A percentile compares a stretch with the other conserved stretches of the same genome.
phyloP scores from a whole-genome alignment of 805 yeast species.

The Zygotorulaspora florentina region DNA sequence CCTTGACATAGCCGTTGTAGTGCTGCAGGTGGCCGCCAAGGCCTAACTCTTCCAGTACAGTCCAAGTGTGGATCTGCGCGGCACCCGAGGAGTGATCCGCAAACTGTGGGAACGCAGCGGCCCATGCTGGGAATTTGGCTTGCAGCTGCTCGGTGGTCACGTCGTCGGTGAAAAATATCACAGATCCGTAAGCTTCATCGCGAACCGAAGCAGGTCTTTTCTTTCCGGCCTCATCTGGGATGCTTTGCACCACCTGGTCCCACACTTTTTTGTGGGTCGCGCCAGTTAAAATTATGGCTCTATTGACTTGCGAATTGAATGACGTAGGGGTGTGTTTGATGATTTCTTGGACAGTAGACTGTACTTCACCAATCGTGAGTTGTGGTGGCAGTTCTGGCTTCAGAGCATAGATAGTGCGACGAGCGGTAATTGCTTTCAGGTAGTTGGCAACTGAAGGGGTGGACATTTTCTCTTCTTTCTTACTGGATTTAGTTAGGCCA shows the following conservation, averaged over 20 bases:
- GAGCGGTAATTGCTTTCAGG: conserved; percentile 36
- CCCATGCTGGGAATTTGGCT: conserved; percentile 42
- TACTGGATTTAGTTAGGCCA: not conserved
- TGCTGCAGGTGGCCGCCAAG: conserved; percentile 52
- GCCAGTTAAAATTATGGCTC: conserved; percentile 47
- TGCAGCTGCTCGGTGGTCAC: conserved; percentile 39
- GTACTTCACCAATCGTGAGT: conserved; percentile 39
- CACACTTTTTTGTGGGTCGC: conserved; percentile 44
- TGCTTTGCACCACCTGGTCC: conserved; percentile 39
- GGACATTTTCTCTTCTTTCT: not conserved
- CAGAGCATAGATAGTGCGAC: conserved; percentile 48
- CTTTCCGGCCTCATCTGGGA: conserved; percentile 37
- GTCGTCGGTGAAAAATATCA: conserved; percentile 46
- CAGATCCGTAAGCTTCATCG: conserved; percentile 47
- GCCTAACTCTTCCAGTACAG: conserved; percentile 42
- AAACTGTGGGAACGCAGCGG: conserved; percentile 45
- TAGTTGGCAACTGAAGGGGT: conserved; percentile 9
- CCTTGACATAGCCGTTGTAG: conserved; percentile 44
- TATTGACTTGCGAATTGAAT: conserved; percentile 48
- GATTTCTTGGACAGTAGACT: conserved; percentile 40
- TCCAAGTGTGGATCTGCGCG: conserved; percentile 49
- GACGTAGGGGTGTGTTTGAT: conserved; percentile 48
- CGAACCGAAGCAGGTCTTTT: conserved; percentile 42
- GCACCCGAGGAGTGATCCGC: conserved; percentile 47
- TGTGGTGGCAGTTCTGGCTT: conserved; percentile 42